Evolutionary conservation across 2,329 filamentous ascomycete genomes (phyloP).

Genomic region (Corinectria fuckeliana): DNA sequence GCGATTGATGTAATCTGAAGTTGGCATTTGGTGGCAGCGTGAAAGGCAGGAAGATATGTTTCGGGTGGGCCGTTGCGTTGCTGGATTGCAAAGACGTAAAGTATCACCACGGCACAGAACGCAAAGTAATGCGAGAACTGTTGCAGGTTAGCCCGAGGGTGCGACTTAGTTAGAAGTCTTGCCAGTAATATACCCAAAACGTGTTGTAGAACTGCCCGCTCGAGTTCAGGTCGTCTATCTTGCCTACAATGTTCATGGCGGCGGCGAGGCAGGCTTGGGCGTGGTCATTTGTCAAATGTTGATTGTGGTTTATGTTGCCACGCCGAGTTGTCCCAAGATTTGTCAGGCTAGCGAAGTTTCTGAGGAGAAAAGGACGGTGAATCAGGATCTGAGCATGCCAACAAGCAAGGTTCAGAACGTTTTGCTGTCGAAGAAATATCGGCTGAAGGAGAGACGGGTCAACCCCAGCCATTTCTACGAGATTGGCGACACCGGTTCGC

Average conservation of each 20-base stretch:
- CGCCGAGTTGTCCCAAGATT: constrained; percentile 12
- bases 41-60: constrained; percentile 41
- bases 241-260: constrained; percentile 48
- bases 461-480: constrained; percentile 47
- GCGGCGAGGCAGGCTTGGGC: constrained; percentile 44
- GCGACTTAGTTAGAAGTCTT: constrained; percentile 46
- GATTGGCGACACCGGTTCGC: constrained; percentile 42
- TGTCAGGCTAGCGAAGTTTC: constrained; percentile 40
- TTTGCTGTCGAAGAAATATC: constrained; percentile 50
- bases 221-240: constrained; percentile 41
- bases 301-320: constrained; percentile 33
- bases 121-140: constrained; percentile 47
- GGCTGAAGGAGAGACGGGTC: constrained; percentile 44
- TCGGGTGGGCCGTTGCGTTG: constrained; percentile 37
- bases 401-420: constrained; percentile 50
- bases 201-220: constrained; percentile 21
- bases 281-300: constrained; percentile 24
- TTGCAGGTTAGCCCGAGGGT: constrained; percentile 20
- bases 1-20: constrained; percentile 46
- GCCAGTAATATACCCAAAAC: constrained; percentile 34
- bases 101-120: constrained; percentile 52
- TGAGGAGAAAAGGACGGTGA: constrained; percentile 47
- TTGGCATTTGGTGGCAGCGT: constrained; percentile 49
- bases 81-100: constrained; percentile 54
- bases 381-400: constrained; percentile 52